Evolutionary conservation across 345 rosid species (phyloP).

Genomic region (Lenwebbia sp.): DNA sequence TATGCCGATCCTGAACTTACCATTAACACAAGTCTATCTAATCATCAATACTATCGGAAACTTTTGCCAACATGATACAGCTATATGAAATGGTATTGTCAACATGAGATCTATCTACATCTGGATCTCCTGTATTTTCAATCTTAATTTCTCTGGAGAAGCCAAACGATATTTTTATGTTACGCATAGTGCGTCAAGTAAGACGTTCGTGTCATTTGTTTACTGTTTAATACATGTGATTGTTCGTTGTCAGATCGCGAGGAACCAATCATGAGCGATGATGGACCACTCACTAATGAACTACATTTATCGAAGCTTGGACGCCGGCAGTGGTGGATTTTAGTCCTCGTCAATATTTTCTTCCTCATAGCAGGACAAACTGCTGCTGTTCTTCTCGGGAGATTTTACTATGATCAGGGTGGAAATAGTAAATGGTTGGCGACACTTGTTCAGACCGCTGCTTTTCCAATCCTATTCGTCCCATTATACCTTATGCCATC

Average conservation of each 20-base stretch:
- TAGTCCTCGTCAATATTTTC: constrained; percentile 24
- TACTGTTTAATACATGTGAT: neutral
- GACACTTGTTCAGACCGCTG: constrained; percentile 54
- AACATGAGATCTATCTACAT: no score
- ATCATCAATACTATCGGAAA: neutral
- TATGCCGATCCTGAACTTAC: neutral
- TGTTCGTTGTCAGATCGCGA: constrained; percentile 17
- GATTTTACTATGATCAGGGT: constrained; percentile 56
- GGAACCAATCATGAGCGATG: constrained; percentile 14
- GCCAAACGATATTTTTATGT: neutral
- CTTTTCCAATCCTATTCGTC: constrained; percentile 52
- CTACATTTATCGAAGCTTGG: constrained; percentile 21
- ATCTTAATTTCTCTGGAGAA: neutral
- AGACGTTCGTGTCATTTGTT: neutral
- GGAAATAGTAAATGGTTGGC: constrained; percentile 68
- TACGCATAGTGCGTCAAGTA: neutral
- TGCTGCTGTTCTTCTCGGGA: constrained; percentile 53
- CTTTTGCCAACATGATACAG: neutral
- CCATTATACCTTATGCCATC: constrained; percentile 45
- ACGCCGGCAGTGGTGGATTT: constrained; percentile 55
- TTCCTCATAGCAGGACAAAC: constrained; percentile 55
- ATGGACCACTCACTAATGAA: neutral
- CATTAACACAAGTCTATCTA: neutral
- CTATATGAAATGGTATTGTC: neutral
- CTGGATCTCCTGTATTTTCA: neutral